phyloP scores from a whole-genome alignment of 805 yeast species.

The Yarrowia sp. region DNA sequence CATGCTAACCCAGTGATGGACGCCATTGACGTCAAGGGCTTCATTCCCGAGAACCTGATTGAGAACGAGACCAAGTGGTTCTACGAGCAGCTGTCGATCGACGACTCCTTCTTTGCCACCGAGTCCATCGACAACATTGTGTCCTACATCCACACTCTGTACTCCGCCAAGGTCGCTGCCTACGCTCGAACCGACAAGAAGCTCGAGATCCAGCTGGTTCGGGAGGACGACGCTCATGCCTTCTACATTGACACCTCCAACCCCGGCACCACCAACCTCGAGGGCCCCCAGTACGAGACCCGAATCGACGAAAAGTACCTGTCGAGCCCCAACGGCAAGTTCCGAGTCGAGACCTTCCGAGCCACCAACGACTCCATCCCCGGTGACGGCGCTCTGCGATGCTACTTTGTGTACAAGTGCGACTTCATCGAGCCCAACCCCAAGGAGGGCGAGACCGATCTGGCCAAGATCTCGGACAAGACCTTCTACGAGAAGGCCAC shows the following conservation, averaged over 20 bases:
- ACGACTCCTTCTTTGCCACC: conserved; percentile 87
- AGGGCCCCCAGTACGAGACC: conserved; percentile 64
- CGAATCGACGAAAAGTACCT: conserved; percentile 83
- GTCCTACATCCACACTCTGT: conserved; percentile 83
- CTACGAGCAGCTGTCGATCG: conserved; percentile 85
- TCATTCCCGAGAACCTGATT: conserved; percentile 85
- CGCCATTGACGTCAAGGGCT: conserved; percentile 78
- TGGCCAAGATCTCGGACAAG: conserved; percentile 75
- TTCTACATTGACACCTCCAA: conserved; percentile 82
- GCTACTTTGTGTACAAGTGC: conserved; percentile 85
- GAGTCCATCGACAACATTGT: conserved; percentile 83
- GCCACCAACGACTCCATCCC: conserved; percentile 55
- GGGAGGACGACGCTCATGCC: conserved; percentile 85
- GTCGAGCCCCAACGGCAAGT: conserved; percentile 52
- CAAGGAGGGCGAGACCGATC: conserved; percentile 56
- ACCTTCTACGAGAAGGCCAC: conserved; percentile 81
- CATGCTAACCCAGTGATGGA: conserved; percentile 64
- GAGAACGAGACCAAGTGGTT: conserved; percentile 91
- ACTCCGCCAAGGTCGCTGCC: conserved; percentile 92
- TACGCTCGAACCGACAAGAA: conserved; percentile 65
- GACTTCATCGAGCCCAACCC: conserved; percentile 53
- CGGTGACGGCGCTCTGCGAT: conserved; percentile 58
- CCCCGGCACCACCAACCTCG: conserved; percentile 57
- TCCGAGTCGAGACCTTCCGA: conserved; percentile 79
- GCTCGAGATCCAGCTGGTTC: conserved; percentile 76